Percentiles rank a stretch among this genome's conserved stretches.
Conservation (phyloP, 306 rosid genomes). For the Mimosa bimucronata region DNA sequence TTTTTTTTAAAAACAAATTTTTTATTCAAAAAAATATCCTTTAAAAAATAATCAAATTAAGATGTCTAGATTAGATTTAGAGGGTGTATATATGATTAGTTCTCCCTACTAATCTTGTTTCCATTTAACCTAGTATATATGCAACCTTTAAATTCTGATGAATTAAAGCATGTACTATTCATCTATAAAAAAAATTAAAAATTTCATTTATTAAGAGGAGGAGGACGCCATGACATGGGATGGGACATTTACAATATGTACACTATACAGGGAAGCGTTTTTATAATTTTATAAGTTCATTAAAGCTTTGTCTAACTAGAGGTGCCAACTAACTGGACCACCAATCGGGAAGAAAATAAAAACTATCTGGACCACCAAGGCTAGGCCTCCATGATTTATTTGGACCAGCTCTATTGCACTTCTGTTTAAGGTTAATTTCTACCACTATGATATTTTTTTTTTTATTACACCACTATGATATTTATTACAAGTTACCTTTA, state of each 20-base stretch:
- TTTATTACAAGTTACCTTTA: no score
- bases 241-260: no score
- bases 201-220: not conserved
- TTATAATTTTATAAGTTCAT: not conserved
- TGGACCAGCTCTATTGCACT: not conserved
- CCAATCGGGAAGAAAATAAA: no score
- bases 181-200: not conserved
- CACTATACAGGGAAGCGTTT: not conserved
- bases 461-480: no score
- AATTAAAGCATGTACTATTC: not conserved
- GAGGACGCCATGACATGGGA: not conserved
- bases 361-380: not conserved
- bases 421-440: not conserved
- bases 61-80: no score
- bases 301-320: not conserved
- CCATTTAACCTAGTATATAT: no score
- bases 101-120: no score
- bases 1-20: no score
- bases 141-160: not conserved
- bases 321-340: not conserved
- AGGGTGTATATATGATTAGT: no score
- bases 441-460: no score
- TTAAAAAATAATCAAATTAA: no score
- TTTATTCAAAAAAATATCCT: no score
- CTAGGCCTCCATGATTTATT: not conserved